phyloP scores from a whole-genome alignment of 164 flowering plant genomes.

The Vitis amurensis region DNA sequence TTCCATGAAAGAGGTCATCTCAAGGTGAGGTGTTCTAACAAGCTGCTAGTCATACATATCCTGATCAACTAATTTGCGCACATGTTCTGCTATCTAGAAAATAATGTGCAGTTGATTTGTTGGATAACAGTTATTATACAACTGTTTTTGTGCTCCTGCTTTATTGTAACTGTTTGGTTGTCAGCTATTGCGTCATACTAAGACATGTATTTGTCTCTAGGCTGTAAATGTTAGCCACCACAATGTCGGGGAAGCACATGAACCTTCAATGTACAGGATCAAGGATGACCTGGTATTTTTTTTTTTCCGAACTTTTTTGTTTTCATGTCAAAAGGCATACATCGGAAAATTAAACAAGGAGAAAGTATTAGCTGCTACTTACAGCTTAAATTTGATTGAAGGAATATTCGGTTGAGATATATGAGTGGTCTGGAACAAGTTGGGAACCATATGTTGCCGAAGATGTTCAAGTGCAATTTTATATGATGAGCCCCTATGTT shows the following conservation, averaged over 20 bases:
- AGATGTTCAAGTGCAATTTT: conserved; percentile 97
- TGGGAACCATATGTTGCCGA: conserved; percentile 92
- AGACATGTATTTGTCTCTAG: conserved; percentile 26
- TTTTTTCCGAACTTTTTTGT: neutral
- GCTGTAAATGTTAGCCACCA: conserved; percentile 81
- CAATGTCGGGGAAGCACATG: conserved; percentile 83
- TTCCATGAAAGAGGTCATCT: conserved; percentile 99
- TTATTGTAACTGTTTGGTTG: neutral
- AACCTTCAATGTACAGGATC: conserved; percentile 89
- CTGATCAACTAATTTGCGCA: too few species aligned
- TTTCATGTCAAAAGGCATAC: neutral
- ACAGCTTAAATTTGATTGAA: conserved; percentile 27
- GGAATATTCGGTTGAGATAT: conserved; percentile 91
- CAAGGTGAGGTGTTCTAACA: conserved; percentile 54
- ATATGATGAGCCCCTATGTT: conserved; percentile 99
- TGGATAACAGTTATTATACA: neutral
- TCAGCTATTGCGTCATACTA: neutral
- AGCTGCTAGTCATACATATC: neutral
- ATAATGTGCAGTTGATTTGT: neutral
- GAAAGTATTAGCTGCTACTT: neutral
- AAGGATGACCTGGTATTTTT: conserved; percentile 81
- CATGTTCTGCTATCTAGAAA: too few species aligned
- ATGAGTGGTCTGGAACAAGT: conserved; percentile 90
- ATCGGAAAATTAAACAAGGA: neutral
- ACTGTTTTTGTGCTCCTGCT: neutral